These are phyloP conservation scores for Stereum hirsutum DNA, from an alignment of 1,284 basidiomycete genomes.

Conservation along the genomic window DNA sequence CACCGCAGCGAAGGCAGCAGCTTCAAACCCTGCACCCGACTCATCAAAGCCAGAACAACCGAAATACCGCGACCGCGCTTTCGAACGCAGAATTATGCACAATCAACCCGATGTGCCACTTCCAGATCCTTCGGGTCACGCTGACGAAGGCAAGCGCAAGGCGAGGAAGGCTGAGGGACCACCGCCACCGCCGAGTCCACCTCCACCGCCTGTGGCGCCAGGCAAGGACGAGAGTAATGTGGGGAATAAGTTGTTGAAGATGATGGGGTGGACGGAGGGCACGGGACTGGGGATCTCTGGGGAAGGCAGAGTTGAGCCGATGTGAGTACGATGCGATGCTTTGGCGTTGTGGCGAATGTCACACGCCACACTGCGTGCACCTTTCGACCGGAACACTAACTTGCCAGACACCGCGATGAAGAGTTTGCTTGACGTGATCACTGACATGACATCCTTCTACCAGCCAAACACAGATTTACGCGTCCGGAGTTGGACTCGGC, in stretches of 20 bases:
- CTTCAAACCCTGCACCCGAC: constrained; percentile 13
- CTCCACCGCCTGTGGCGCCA: constrained; percentile 51
- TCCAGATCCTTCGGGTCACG: constrained; percentile 33
- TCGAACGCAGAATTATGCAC: constrained; percentile 79
- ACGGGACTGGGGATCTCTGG: constrained; percentile 76
- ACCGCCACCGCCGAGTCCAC: constrained; percentile 50
- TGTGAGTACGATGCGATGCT: constrained; percentile 36
- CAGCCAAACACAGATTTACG: constrained; percentile 78
- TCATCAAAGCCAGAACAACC: constrained; percentile 31
- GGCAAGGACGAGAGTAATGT: constrained; percentile 76
- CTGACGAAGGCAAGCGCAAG: constrained; percentile 31
- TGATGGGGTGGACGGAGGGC: constrained; percentile 94
- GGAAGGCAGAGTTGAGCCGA: constrained; percentile 80
- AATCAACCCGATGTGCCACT: constrained; percentile 82
- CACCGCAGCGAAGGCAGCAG: constrained; percentile 33
- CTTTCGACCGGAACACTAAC: constrained; percentile 7
- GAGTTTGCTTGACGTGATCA: too few relatives aligned
- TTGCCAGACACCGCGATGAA: too few relatives aligned
- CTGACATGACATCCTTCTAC: background rate
- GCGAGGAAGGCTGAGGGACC: constrained; percentile 50
- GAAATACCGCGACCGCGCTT: constrained; percentile 88
- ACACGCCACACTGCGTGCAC: constrained; percentile 2
- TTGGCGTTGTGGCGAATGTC: constrained; percentile 3
- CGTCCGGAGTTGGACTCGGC: constrained; percentile 79
- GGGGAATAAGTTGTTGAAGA: constrained; percentile 85